Base-by-base conservation (phyloP, 2,329 filamentous ascomycete species). In the Fusarium anthophilum region DNA sequence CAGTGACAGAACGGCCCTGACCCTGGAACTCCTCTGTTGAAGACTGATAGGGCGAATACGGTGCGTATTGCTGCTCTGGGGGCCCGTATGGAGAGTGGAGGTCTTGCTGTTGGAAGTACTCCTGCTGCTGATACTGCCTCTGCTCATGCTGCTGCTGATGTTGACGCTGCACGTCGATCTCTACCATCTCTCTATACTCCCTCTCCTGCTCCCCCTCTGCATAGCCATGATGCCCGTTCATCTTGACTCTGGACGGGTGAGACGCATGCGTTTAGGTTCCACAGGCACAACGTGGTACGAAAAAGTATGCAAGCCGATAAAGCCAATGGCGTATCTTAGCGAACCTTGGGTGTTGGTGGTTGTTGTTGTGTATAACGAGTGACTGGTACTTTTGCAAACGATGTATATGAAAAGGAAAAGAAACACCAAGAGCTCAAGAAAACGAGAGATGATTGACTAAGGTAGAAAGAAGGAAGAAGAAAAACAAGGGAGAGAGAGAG, bases 181-280 rank as follows among this genome's bases (percentile, higher is more conserved):
- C 81, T 63, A 81, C 74, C 80, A 81, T 81, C 66, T 82, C 81
- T 50, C 79, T 77, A 63, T 80, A 78, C 70, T 81, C 80, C 30
- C 73, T 73, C 3, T 76, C 74, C 48, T 65, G 65, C 26, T 75
- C 67, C 60, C 55, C 71, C 51, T 73, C 74, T 43, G 63, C 70
- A 71, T 72, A 66, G 56, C 75, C 76, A 55, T 59, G 69, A 66
- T 78, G 76, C 53, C 77, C 78, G 66, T 79, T 81, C 79, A 80
- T 81, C 37, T 61, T 30, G 3, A 41, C 35, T 55, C 37, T 73
- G 55, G n/a, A 28, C 61, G 48, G 55, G 57, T 54, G 45, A 65
- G 61, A 69, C 73, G 71, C 75, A 77, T 77, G 68, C 70, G 75
- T 54, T 55, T 30, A 13, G 24, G 51, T 41, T n/a, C 39, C 26